A percentile compares a stretch with the other conserved stretches of the same genome.
Conservation (phyloP, 2,329 filamentous ascomycete species). For the Phialemoniopsis sp. region DNA sequence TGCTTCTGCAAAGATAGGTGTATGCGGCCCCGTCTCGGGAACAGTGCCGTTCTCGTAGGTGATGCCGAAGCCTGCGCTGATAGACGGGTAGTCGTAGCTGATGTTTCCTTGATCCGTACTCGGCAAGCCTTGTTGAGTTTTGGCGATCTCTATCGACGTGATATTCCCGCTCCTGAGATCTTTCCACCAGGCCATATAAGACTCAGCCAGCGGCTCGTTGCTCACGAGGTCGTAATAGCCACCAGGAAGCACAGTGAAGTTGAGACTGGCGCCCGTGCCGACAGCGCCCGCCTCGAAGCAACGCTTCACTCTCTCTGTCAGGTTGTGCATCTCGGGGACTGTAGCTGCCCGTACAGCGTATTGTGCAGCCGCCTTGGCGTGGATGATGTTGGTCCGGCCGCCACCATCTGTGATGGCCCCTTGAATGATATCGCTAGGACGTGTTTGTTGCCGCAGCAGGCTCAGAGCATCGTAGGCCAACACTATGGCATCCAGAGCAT, state of each 20-base stretch:
- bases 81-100: conserved; percentile 51
- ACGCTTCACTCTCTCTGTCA: conserved; percentile 15
- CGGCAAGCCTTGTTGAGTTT: too few species aligned
- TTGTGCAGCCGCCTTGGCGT: conserved; percentile 50
- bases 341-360: conserved; percentile 52
- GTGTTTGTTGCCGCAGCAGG: conserved; percentile 21
- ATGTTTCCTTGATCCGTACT: conserved; percentile 58
- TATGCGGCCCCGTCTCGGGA: conserved; percentile 44
- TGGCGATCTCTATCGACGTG: too few species aligned
- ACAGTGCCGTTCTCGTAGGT: conserved; percentile 37
- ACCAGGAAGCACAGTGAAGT: conserved; percentile 24
- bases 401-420: conserved; percentile 6
- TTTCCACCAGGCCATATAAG: conserved; percentile 10
- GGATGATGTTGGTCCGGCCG: conserved; percentile 9
- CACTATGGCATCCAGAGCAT: conserved; percentile 32
- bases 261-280: conserved; percentile 27
- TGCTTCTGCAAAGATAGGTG: conserved; percentile 44
- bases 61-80: conserved; percentile 49
- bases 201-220: conserved; percentile 17
- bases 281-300: conserved; percentile 24
- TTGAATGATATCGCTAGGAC: conserved; percentile 6
- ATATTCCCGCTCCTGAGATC: too few species aligned
- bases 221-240: conserved; percentile 25
- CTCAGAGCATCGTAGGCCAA: conserved; percentile 24
- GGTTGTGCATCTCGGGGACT: conserved; percentile 13